Conservation (phyloP, 2,329 filamentous ascomycete genomes). For the Colletotrichum siamense region DNA sequence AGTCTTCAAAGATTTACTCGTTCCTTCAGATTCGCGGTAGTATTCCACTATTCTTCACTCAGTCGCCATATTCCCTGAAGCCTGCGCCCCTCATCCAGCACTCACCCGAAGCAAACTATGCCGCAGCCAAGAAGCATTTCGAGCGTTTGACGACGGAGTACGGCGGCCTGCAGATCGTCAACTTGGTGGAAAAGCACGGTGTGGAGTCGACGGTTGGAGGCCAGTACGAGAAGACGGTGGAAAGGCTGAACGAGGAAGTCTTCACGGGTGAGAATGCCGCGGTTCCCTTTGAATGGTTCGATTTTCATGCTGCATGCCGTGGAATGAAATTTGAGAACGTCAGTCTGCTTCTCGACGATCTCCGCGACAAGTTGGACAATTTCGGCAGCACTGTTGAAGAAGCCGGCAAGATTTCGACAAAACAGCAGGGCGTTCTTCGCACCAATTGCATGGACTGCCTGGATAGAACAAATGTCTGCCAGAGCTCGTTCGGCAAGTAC, state of each 20-base stretch:
- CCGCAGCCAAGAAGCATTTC: conserved; percentile 83
- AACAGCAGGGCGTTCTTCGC: conserved; percentile 79
- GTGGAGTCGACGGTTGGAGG: conserved; percentile 81
- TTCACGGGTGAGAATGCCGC: conserved; percentile 44
- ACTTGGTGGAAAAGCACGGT: conserved; percentile 87
- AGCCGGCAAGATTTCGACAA: conserved; percentile 45
- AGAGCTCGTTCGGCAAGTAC: conserved; percentile 86
- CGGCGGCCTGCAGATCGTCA: conserved; percentile 78
- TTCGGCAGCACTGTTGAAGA: conserved; percentile 73
- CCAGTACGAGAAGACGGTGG: conserved; percentile 73
- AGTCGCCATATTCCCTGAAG: conserved; percentile 92
- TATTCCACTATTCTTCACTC: conserved; percentile 94
- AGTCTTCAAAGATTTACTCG: conserved; percentile 71
- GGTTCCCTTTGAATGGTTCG: conserved; percentile 91
- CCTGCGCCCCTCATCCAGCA: conserved; percentile 84
- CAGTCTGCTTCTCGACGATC: conserved; percentile 73
- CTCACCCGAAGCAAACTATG: conserved; percentile 77
- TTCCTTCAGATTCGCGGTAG: conserved; percentile 90
- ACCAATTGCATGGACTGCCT: conserved; percentile 99
- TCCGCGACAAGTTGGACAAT: conserved; percentile 71
- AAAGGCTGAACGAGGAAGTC: conserved; percentile 68
- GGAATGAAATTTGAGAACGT: conserved; percentile 99
- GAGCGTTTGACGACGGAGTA: conserved; percentile 72
- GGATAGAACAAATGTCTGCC: conserved; percentile 94
- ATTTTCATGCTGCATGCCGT: conserved; percentile 90